Evolutionary conservation across 805 yeast species (phyloP), one percentile per base, ranked within the genome.

Genomic region (Ogataea minuta): DNA sequence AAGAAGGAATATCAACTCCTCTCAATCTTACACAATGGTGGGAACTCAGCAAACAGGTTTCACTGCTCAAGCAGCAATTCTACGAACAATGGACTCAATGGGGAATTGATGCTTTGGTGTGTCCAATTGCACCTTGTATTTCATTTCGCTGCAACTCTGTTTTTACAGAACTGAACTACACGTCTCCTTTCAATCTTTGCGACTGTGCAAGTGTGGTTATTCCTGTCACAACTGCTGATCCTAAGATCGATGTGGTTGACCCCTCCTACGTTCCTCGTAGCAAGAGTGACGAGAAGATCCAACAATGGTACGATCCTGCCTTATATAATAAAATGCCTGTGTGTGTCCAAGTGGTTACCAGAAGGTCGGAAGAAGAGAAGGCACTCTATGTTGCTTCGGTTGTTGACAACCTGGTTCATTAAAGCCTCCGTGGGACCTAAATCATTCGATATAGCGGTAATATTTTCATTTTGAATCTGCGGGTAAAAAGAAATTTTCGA

Each of bases 331-430:
- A 79, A 3, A 75, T 80, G 37, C 80, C 87, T 0, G 80, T 77
- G 9, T 76, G 79, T 13, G 60, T 82, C n/a, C 88, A 82, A 56
- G 62, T 83, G 23, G 76, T 81, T 4, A 79, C 83, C n/a, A 67
- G 68, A 41, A 69, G 77, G 39, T 64, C 70, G 13, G 73, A 78
- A 49, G 89, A 82, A 48, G 88, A 82, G 52, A 79, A 79, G 52
- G 75, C 48, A 9, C 21, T 52, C 6, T 20, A 24, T 3, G 39
- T 52, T 20, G 47, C 56, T 11, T 15, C 39, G 12, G 17, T 41
- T 4, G 12, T 44, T 29, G 43, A 43, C 21, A 19, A 19, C 8
- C 8, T 19, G 8, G 8, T 19, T 19, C 21, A 8, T 19, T n/a
- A n/a, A n/a, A n/a, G n/a, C n/a, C n/a, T n/a, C n/a, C n/a, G n/a